Evolutionary conservation across 2,329 filamentous ascomycete species (phyloP).

Genomic region (Paraphoma sp.): DNA sequence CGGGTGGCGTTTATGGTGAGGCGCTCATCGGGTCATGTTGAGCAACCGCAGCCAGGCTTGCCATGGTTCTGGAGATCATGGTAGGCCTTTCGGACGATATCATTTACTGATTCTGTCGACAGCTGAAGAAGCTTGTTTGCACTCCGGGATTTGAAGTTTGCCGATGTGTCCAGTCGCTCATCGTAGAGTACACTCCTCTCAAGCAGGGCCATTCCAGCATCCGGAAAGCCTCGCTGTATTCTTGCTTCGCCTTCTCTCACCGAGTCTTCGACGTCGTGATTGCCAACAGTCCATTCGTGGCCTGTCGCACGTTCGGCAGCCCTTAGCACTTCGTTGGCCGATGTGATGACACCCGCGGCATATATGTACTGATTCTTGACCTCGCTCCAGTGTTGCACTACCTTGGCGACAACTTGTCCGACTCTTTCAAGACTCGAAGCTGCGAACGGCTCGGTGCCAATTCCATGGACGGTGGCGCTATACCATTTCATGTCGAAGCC

Average conservation of each 20-base stretch:
- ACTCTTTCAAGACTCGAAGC: constrained; percentile 43
- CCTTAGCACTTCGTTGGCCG: constrained; percentile 40
- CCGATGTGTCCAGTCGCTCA: constrained; percentile 25
- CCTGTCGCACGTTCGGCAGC: constrained; percentile 34
- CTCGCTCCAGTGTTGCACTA: constrained; percentile 40
- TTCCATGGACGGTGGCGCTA: constrained; percentile 47
- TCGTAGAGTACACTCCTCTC: constrained; percentile 49
- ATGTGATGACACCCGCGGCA: constrained; percentile 39
- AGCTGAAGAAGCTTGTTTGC: constrained; percentile 25
- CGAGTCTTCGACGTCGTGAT: constrained; percentile 43
- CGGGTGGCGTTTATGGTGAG: neutral
- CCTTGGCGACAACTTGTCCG: constrained; percentile 32
- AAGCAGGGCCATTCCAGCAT: constrained; percentile 48
- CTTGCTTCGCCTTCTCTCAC: constrained; percentile 43
- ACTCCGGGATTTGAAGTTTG: constrained; percentile 35
- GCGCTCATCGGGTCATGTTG: constrained; percentile 11
- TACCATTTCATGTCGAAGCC: constrained; percentile 50
- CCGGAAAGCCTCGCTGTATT: constrained; percentile 46
- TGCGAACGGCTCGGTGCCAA: constrained; percentile 44
- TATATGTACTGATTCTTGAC: constrained; percentile 48
- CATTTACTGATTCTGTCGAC: constrained; percentile 22
- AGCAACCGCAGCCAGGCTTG: constrained; percentile 45
- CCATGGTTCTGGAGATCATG: constrained; percentile 28
- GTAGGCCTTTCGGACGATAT: constrained; percentile 24
- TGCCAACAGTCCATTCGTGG: constrained; percentile 39